phyloP scores from a whole-genome alignment of 129 eudicot species.

The Calendula officinalis region DNA sequence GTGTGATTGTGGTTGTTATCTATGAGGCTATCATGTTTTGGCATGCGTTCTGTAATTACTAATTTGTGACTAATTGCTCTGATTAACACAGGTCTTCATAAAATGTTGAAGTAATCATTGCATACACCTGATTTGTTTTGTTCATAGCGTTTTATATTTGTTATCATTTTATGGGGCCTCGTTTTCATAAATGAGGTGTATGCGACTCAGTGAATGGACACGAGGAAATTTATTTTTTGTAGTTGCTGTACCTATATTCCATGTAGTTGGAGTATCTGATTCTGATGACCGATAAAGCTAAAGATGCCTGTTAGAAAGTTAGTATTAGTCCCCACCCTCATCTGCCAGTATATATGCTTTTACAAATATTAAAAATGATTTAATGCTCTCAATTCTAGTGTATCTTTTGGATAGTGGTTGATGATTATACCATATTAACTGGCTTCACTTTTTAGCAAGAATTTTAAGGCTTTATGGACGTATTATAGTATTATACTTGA shows the following conservation, averaged over 20 bases:
- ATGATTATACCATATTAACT: background rate
- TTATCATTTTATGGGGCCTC: background rate
- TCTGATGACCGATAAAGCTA: slow-evolving; percentile 13
- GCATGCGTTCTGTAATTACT: background rate
- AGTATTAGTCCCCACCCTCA: slow-evolving; percentile 1
- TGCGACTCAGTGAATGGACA: background rate
- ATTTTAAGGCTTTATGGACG: background rate
- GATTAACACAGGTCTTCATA: no score
- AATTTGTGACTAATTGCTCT: background rate
- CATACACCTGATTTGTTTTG: background rate
- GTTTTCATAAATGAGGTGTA: background rate
- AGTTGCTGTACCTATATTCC: slow-evolving; percentile 18
- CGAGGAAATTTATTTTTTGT: background rate
- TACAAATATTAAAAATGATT: background rate
- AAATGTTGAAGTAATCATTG: no score
- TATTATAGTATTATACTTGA: background rate
- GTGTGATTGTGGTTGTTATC: background rate
- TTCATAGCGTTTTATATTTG: background rate
- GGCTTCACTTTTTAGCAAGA: background rate
- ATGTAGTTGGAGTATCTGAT: slow-evolving; percentile 27
- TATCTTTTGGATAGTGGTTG: slow-evolving; percentile 9
- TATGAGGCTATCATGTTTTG: background rate
- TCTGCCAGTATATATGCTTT: slow-evolving; percentile 4
- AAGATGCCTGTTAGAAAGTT: slow-evolving; percentile 23
- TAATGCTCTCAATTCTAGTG: background rate